Conservation (phyloP, 139 green algal genomes). For the Edaphochlamys debaryana region DNA sequence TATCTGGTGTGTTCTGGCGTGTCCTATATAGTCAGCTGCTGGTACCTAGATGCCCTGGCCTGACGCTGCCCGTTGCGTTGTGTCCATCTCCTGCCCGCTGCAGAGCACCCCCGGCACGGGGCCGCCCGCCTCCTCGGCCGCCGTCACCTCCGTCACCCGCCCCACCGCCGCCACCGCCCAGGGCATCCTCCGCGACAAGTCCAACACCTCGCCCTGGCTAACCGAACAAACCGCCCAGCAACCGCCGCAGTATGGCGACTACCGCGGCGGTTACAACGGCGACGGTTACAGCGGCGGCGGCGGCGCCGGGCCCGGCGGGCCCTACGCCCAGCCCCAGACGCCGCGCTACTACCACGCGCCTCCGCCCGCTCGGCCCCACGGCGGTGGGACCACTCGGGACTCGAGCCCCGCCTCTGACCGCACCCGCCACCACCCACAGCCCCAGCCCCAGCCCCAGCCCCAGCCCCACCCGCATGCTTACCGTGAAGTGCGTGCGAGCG, state of each 20-base stretch:
- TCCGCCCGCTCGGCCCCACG: too few species aligned
- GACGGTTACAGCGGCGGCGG: too few species aligned
- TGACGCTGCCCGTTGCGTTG: neutral
- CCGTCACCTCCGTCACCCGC: neutral
- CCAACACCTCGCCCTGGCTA: conserved; percentile 25
- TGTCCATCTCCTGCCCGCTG: neutral
- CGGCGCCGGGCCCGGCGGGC: too few species aligned
- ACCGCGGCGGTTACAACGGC: too few species aligned
- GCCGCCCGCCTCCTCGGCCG: neutral
- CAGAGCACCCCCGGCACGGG: neutral
- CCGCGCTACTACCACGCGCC: too few species aligned
- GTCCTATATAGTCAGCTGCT: too few species aligned
- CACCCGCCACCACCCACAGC: neutral
- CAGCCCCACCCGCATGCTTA: too few species aligned
- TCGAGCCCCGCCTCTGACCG: too few species aligned
- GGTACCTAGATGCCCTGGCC: too few species aligned
- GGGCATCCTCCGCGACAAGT: conserved; percentile 20
- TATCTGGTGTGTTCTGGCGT: neutral
- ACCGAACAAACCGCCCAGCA: too few species aligned
- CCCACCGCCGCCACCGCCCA: neutral
- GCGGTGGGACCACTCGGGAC: neutral
- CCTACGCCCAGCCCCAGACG: neutral
- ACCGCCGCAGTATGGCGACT: too few species aligned
- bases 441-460: neutral
- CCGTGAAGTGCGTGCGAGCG: too few species aligned